phyloP scores from a whole-genome alignment of 805 yeast genomes.

The Allodekkera sacchari region DNA sequence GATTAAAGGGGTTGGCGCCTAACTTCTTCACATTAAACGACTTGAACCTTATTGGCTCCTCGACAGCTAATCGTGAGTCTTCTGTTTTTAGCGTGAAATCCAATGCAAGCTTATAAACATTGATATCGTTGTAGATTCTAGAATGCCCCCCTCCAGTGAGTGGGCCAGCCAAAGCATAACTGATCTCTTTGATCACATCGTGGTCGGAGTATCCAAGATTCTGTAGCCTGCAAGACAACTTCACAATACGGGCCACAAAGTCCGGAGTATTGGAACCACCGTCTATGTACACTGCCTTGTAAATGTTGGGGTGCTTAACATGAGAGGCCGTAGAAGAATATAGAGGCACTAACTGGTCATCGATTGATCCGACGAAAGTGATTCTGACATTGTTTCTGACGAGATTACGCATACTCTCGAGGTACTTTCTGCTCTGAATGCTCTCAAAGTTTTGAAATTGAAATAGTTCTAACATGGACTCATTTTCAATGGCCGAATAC shows the following conservation, averaged over 20 bases:
- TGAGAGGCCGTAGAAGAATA: constrained; percentile 82
- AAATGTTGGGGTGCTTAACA: constrained; percentile 81
- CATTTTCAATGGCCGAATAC: constrained; percentile 83
- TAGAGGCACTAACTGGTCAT: constrained; percentile 90
- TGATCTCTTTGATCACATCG: constrained; percentile 77
- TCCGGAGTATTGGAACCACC: constrained; percentile 70
- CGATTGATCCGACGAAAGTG: constrained; percentile 78
- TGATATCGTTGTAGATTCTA: constrained; percentile 72
- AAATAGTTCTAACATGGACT: constrained; percentile 76
- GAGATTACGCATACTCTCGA: constrained; percentile 57
- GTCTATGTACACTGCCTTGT: constrained; percentile 83
- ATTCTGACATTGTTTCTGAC: constrained; percentile 68
- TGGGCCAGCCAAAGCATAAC: constrained; percentile 76
- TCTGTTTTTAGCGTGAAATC: constrained; percentile 70
- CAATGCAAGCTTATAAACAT: constrained; percentile 76
- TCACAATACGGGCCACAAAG: constrained; percentile 67
- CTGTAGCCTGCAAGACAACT: constrained; percentile 63
- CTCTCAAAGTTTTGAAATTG: constrained; percentile 77
- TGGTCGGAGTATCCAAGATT: constrained; percentile 79
- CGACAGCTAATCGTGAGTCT: constrained; percentile 13
- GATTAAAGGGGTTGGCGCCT: constrained; percentile 68
- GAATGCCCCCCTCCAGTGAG: constrained; percentile 96
- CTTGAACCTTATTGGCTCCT: constrained; percentile 21
- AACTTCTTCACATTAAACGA: constrained; percentile 55
- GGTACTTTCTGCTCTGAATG: constrained; percentile 59